A percentile compares a stretch with the other conserved stretches of the same genome.
These are phyloP conservation scores for Xylaria bambusicola DNA, from an alignment of 495 filamentous ascomycete genomes.

Conservation along the genomic window DNA sequence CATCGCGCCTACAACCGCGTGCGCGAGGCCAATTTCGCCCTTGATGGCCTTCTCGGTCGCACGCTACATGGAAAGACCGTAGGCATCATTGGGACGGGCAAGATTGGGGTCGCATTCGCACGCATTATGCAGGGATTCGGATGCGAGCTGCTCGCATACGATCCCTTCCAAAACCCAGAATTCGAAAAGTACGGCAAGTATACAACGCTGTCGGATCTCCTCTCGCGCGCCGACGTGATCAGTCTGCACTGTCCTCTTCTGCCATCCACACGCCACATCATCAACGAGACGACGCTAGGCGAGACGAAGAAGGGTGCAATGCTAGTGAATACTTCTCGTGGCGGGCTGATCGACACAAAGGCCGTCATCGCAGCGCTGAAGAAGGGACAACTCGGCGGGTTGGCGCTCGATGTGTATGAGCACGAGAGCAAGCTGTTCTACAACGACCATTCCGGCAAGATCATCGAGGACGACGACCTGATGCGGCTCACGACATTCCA, in stretches of 20 bases:
- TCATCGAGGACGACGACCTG: constrained; percentile 69
- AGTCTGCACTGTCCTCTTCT: constrained; percentile 67
- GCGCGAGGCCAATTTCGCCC: constrained; percentile 70
- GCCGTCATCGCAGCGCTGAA: constrained; percentile 65
- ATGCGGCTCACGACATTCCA: constrained; percentile 71
- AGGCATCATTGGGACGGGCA: constrained; percentile 57
- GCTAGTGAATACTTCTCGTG: constrained; percentile 68
- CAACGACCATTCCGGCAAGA: constrained; percentile 64
- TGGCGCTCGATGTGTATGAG: constrained; percentile 63
- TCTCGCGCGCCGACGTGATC: constrained; percentile 60
- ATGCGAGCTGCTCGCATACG: constrained; percentile 60
- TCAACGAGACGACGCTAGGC: constrained; percentile 54
- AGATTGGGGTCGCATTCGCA: constrained; percentile 54
- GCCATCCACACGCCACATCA: constrained; percentile 60
- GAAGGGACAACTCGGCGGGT: constrained; percentile 51
- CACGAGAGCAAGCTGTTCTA: constrained; percentile 61
- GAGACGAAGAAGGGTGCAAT: constrained; percentile 62
- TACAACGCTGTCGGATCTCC: constrained; percentile 54
- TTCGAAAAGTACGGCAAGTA: constrained; percentile 52
- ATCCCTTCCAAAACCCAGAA: constrained; percentile 53
- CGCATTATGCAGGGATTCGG: constrained; percentile 64
- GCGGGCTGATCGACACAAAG: constrained; percentile 60
- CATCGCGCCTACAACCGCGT: constrained; percentile 73
- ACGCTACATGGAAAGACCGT: constrained; percentile 65
- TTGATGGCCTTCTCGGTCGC: constrained; percentile 63